Base-by-base conservation (phyloP, 225 moss, liverwort and hornwort genomes). In the Anthoceros angustus region DNA sequence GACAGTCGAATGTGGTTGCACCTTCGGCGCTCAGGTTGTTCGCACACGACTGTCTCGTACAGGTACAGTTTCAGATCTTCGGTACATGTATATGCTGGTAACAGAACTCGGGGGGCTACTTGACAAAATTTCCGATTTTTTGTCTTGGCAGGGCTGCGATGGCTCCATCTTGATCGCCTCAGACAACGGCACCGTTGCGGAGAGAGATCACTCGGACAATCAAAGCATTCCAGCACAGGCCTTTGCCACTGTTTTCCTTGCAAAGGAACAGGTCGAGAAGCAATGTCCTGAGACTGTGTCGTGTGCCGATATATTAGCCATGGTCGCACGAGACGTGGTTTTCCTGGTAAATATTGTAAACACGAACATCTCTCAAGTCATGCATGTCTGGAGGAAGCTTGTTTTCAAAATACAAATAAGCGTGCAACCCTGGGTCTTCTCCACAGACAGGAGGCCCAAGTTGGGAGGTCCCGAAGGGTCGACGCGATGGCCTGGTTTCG, bases 1-100 rank as follows among this genome's bases (percentile, higher is more conserved):
- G 14, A 15, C 55, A 55, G 55, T 55, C 55, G 5, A 55, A 55
- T 55, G 55, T 55, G 8, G 55, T 55, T 55, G 55, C 55, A 55
- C 55, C 55, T 55, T 55, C 55, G 4, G 12, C 55, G n/a, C 23
- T 55, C n/a, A 55, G 55, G 14, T 23, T 55, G n/a, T 55, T 55
- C 18, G n/a, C 14, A 20, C 55, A 55, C 55, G 55, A 55, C 55
- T 55, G 55, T 12, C 55, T 55, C 55, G 55, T 55, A 12, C 55
- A 18, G n/a, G 55, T 55, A 15, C 32, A 32, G 4, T 32, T 1
- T 32, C 32, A 1, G 32, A 32, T 32, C 32, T 32, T 32, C 4
- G 32, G 1, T 32, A 32, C 32, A 4, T 32, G 32, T 32, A 4
- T 32, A 32, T 32, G 32, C 32, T 32, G 32, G 32, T 32, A 32